Evolutionary conservation across 352 stramenopile genomes (phyloP).

Genomic region (Blastocystis sp.): DNA sequence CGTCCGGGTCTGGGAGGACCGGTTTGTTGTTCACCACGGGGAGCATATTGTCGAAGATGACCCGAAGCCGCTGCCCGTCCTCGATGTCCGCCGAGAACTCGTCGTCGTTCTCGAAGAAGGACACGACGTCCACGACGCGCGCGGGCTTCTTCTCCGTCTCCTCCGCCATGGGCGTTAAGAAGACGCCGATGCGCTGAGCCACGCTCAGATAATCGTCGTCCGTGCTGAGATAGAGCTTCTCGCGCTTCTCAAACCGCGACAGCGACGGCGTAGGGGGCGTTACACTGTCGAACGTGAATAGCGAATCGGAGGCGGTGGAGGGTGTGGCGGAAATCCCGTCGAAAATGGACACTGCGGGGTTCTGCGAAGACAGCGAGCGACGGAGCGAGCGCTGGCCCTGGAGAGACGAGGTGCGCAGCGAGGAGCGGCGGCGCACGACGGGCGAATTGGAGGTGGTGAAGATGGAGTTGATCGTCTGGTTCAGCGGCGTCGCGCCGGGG

Average conservation of each 20-base stretch:
- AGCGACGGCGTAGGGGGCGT: not conserved
- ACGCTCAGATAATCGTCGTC: not conserved
- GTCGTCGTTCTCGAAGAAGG: slow-evolving; percentile 40
- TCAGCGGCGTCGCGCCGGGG: no score
- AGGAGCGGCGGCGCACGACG: not conserved
- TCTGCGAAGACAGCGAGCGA: not conserved
- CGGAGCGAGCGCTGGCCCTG: not conserved
- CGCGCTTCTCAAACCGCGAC: not conserved
- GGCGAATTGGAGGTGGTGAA: not conserved
- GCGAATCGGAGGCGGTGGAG: not conserved
- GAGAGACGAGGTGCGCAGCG: not conserved
- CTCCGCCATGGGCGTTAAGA: not conserved
- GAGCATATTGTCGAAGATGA: slow-evolving; percentile 62
- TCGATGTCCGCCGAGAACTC: slow-evolving; percentile 13
- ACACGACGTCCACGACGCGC: slow-evolving; percentile 7
- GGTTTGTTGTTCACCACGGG: slow-evolving; percentile 41
- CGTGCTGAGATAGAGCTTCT: not conserved
- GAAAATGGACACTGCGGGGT: not conserved
- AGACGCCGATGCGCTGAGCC: slow-evolving; percentile 2
- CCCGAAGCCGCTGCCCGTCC: slow-evolving; percentile 12
- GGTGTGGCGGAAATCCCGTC: not conserved
- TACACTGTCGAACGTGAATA: not conserved
- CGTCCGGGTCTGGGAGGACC: slow-evolving; percentile 50
- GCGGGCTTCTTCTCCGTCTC: not conserved
- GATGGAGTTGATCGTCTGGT: not conserved